Evolutionary conservation across 176 grass and related monocot genomes (phyloP).

Genomic region (Eremochloa ophiuroides): DNA sequence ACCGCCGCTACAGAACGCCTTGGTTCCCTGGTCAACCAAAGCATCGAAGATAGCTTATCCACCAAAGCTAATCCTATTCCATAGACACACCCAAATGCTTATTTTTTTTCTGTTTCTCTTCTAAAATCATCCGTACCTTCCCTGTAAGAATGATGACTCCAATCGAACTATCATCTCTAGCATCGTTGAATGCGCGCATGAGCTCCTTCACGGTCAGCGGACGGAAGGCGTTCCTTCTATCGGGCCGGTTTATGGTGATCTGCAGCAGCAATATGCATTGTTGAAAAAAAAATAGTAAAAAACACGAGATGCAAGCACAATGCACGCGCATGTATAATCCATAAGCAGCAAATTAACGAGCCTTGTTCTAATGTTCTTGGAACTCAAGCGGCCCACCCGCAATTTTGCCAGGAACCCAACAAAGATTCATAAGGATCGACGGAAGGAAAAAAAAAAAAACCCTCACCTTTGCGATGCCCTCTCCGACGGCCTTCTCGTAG

Average conservation of each 20-base stretch:
- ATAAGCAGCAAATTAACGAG: background rate
- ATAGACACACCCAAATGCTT: background rate
- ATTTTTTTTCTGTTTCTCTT: background rate
- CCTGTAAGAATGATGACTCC: constrained; percentile 84
- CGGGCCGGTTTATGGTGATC: constrained; percentile 94
- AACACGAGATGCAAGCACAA: background rate
- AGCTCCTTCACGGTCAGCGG: constrained; percentile 91
- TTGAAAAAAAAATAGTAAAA: no score
- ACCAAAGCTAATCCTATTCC: background rate
- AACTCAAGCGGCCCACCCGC: background rate
- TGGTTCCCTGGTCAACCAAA: constrained; percentile 54
- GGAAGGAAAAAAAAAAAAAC: background rate
- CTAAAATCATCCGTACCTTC: constrained; percentile 35
- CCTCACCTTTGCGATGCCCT: constrained; percentile 87
- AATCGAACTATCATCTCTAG: constrained; percentile 70
- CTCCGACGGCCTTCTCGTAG: constrained; percentile 78
- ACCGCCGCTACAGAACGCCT: constrained; percentile 87
- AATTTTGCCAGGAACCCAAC: background rate
- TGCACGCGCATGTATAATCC: background rate
- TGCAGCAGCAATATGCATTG: constrained; percentile 20
- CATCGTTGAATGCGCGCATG: constrained; percentile 85
- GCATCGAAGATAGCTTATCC: background rate
- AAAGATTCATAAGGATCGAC: background rate
- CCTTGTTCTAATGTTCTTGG: background rate
- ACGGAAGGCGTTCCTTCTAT: constrained; percentile 90